phyloP scores from a whole-genome alignment of 805 yeast species.

The Kurtzmaniella fragi region DNA sequence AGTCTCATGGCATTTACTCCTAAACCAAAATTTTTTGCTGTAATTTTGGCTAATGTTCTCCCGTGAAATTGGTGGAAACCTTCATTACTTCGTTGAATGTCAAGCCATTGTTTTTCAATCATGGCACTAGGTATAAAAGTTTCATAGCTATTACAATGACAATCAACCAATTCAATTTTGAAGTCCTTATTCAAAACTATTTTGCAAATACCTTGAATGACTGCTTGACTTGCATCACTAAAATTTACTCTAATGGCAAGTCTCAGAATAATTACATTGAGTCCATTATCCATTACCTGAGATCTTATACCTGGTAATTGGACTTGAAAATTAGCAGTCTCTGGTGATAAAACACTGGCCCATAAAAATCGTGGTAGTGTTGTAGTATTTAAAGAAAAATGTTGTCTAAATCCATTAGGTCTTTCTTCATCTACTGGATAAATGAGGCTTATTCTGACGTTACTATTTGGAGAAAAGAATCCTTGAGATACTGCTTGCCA shows the following conservation, averaged over 20 bases:
- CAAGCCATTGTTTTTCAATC: conserved; percentile 23
- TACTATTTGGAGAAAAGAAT: conserved; percentile 27
- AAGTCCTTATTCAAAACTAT: conserved; percentile 59
- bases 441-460: conserved; percentile 12
- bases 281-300: conserved; percentile 37
- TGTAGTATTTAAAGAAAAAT: conserved; percentile 59
- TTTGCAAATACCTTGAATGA: conserved; percentile 56
- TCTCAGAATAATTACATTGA: conserved; percentile 28
- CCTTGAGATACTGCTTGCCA: conserved; percentile 32
- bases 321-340: conserved; percentile 20
- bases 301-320: conserved; percentile 33
- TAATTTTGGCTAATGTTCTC: conserved; percentile 40
- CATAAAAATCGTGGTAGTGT: conserved; percentile 62
- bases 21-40: conserved; percentile 55
- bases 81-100: conserved; percentile 11
- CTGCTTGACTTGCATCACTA: conserved; percentile 66
- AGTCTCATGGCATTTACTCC: conserved; percentile 63
- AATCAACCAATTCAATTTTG: conserved; percentile 69
- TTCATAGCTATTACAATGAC: conserved; percentile 32
- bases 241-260: conserved; percentile 36
- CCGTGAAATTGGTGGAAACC: conserved; percentile 15
- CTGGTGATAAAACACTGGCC: conserved; percentile 46
- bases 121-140: conserved; percentile 18
- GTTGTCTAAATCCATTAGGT: conserved; percentile 32
- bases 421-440: conserved; percentile 16